phyloP scores from a whole-genome alignment of 495 filamentous ascomycete species.

The Annulohypoxylon maeteangense region DNA sequence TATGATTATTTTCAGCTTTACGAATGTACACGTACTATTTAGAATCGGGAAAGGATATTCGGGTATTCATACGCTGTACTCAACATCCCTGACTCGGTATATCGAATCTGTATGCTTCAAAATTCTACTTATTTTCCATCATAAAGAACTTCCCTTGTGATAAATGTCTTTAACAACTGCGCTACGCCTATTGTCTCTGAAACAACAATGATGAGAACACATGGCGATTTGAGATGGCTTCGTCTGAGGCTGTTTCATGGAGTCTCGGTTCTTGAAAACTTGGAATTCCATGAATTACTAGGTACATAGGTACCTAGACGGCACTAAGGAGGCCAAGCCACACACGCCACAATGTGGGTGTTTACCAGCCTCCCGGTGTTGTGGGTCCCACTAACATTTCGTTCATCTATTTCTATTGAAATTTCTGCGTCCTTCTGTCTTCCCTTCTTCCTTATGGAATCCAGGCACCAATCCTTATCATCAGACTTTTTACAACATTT shows the following conservation, averaged over 20 bases:
- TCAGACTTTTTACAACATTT: constrained; percentile 49
- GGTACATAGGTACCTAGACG: no score
- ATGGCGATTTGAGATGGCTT: constrained; percentile 11
- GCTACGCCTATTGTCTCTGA: background rate
- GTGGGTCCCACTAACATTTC: constrained; percentile 14
- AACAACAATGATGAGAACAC: constrained; percentile 1
- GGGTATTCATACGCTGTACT: constrained; percentile 9
- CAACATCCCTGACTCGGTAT: background rate
- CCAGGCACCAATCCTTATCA: constrained; percentile 66
- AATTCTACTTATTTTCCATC: background rate
- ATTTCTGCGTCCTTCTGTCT: background rate
- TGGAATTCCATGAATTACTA: background rate
- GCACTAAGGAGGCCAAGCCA: background rate
- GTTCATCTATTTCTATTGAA: background rate
- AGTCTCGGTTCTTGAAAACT: constrained; percentile 13
- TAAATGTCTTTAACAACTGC: background rate
- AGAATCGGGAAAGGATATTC: no score
- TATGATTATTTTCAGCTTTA: constrained; percentile 12
- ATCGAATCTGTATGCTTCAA: constrained; percentile 1
- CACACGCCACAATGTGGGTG: constrained; percentile 1
- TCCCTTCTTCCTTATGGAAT: constrained; percentile 13
- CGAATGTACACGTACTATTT: no score
- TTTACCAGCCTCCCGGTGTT: background rate
- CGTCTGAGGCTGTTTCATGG: constrained; percentile 15
- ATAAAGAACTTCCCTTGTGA: background rate